These are phyloP conservation scores for Lactifluus piperatus DNA, from an alignment of 768 basidiomycete genomes.

Conservation along the genomic window DNA sequence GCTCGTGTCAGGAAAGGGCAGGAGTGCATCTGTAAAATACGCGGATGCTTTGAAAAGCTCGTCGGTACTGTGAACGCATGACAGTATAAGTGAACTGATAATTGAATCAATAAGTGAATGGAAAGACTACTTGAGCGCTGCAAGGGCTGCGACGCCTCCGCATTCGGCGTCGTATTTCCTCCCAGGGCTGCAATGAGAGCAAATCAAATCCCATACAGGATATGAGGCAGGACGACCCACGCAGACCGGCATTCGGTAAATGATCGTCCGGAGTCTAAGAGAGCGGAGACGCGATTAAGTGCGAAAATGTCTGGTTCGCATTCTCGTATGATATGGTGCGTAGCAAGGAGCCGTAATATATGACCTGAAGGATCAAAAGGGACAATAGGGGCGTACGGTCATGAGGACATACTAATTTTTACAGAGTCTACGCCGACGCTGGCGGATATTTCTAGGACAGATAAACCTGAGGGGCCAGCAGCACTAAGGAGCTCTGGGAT, in stretches of 20 bases:
- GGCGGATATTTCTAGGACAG: slow-evolving; percentile 34
- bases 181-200: slow-evolving; percentile 35
- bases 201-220: neutral
- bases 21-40: slow-evolving; percentile 55
- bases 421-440: slow-evolving; percentile 34
- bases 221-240: slow-evolving; percentile 27
- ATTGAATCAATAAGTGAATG: neutral
- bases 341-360: slow-evolving; percentile 65
- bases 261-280: slow-evolving; percentile 59
- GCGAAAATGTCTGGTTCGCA: slow-evolving; percentile 63
- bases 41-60: slow-evolving; percentile 71
- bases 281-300: slow-evolving; percentile 58
- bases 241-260: slow-evolving; percentile 39
- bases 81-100: neutral
- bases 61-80: slow-evolving; percentile 42
- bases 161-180: slow-evolving; percentile 53
- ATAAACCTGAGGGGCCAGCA: slow-evolving; percentile 45
- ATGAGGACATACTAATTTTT: slow-evolving; percentile 41
- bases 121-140: slow-evolving; percentile 51
- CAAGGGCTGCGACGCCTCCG: slow-evolving; percentile 60
- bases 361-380: slow-evolving; percentile 40
- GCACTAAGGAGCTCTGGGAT: slow-evolving; percentile 61
- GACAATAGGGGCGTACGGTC: neutral
- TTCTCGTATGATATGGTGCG: slow-evolving; percentile 69
- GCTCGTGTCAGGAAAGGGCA: slow-evolving; percentile 10